Base-by-base conservation (phyloP, 2,329 filamentous ascomycete genomes). In the Knufia fluminis region DNA sequence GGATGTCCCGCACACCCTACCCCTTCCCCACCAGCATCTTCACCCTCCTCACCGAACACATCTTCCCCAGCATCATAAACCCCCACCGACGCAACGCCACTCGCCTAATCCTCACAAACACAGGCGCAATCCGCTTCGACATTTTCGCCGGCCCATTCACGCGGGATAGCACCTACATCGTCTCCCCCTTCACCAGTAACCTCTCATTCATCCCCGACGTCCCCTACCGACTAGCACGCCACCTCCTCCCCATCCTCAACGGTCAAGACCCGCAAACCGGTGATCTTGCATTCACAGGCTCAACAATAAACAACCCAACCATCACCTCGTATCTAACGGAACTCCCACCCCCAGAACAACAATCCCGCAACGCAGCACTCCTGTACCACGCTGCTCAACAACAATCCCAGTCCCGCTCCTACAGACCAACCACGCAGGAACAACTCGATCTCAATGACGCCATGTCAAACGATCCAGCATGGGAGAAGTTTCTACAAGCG, bases 81-180 rank as follows among this genome's bases (percentile, higher is more conserved):
- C 62, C 77, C 35, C 68, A 74, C 26, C 74, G 83, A 3, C 71
- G 75, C 20, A 74, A 81, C 49, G 73, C 77, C 35, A 76, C 88
- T 8, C 77, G 79, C 4, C 69, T 97, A 9, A 81, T 83, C 24
- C 79, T 97, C 45, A 74, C 86, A 49, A 98, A 98, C 67, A 95
- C 87, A 0, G 92, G 92, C 22, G 86, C 86, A 2, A 81, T 98
- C 57, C 85, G 92, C 39, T 98, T 97, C 66, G 92, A 98, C 65
- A 86, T 98, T 53, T 94, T 96, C 74, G 81, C 91, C 64, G 92
- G 92, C 0, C 73, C 83, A 0, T 97, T 97, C 62, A 97, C 92
- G 0, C 80, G 81, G 33, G 92, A 98, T 64, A 84, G 83, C 3
- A 87, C 85, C 0, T 97, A 81, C 62, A 83, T 91, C 33, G 76